phyloP scores from a whole-genome alignment of 257 asterid genomes.

The Paulownia fortunei region DNA sequence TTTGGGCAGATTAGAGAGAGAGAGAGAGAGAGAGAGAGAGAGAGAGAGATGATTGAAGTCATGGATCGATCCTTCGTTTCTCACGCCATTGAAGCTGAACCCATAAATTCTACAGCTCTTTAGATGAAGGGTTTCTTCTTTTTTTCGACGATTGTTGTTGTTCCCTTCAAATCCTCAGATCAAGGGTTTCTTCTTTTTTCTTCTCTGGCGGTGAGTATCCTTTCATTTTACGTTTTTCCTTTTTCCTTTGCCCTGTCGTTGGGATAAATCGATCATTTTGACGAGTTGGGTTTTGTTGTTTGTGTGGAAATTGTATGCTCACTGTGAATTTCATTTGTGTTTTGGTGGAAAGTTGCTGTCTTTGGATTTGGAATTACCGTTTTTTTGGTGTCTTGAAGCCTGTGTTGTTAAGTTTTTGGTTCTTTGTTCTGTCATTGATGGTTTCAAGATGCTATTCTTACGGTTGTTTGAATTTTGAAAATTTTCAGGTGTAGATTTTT shows the following conservation, averaged over 20 bases:
- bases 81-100: constrained; percentile 37
- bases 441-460: constrained; percentile 7
- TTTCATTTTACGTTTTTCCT: background rate
- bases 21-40: constrained; percentile 14
- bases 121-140: constrained; percentile 21
- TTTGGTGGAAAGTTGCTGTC: constrained; percentile 19
- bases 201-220: constrained; percentile 44
- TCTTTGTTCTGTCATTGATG: background rate
- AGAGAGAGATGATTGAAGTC: constrained; percentile 3
- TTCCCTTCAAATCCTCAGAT: constrained; percentile 25
- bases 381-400: background rate
- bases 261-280: constrained; percentile 3
- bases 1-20: constrained; percentile 30
- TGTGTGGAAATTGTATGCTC: background rate
- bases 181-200: constrained; percentile 40
- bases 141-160: background rate
- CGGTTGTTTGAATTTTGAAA: background rate
- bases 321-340: constrained; percentile 10
- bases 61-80: constrained; percentile 36
- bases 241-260: background rate
- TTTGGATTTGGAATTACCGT: constrained; percentile 14
- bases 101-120: constrained; percentile 6
- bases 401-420: background rate
- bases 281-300: constrained; percentile 12
- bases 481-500: background rate